These are phyloP conservation scores for Neofusicoccum cordaticola DNA, from an alignment of 2,329 filamentous ascomycete genomes.

Conservation along the genomic window DNA sequence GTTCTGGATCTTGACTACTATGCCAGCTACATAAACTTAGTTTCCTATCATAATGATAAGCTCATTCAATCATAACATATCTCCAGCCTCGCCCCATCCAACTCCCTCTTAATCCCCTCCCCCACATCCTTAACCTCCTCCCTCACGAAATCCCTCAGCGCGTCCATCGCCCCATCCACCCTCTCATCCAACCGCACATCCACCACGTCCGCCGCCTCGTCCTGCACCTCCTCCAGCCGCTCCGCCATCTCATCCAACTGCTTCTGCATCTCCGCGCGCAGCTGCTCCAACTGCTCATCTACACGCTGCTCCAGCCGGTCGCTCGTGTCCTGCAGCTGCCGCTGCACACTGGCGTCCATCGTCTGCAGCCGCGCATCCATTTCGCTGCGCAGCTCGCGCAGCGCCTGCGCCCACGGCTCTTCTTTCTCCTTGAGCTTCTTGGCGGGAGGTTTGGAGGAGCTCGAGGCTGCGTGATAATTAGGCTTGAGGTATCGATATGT, in stretches of 20 bases:
- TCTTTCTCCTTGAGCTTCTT: neutral
- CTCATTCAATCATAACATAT: neutral
- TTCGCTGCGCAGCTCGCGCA: neutral
- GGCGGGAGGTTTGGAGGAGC: neutral
- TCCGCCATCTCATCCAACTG: neutral
- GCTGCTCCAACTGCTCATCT: neutral
- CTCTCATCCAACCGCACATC: neutral
- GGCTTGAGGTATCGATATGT: neutral
- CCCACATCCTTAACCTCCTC: neutral
- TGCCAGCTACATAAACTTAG: no score
- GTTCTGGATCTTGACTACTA: no score
- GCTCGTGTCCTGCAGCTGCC: neutral
- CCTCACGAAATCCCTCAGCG: neutral
- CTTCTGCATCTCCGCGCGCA: neutral
- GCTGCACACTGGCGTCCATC: neutral
- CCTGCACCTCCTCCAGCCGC: neutral
- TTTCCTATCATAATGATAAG: neutral
- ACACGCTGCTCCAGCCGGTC: neutral
- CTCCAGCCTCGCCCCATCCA: neutral
- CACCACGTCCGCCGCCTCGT: neutral
- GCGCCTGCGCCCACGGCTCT: neutral
- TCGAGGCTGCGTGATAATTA: neutral
- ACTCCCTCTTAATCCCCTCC: neutral
- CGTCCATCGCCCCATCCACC: neutral
- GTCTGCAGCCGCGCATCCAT: neutral